phyloP scores from a whole-genome alignment of 768 basidiomycete genomes.

The Lentinula boryana region DNA sequence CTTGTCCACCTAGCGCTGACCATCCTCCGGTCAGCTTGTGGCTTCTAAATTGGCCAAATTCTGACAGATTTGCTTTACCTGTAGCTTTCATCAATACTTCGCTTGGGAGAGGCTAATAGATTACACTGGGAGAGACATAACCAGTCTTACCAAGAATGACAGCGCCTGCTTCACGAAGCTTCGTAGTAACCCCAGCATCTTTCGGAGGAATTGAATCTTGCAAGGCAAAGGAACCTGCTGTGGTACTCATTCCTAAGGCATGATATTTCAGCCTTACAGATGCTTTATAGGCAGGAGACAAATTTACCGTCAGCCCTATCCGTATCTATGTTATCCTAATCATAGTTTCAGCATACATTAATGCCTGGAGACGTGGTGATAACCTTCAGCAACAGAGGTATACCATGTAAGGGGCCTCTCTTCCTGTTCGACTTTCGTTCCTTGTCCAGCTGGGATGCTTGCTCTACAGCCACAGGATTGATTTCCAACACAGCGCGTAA shows the following conservation, averaged over 20 bases:
- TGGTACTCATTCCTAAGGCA: slow-evolving; percentile 31
- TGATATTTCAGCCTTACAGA: background rate
- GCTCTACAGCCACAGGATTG: slow-evolving; percentile 29
- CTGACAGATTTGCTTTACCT: slow-evolving; percentile 35
- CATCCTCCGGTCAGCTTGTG: background rate
- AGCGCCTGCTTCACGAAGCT: slow-evolving; percentile 24
- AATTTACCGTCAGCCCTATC: slow-evolving; percentile 19
- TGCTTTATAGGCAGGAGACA: background rate
- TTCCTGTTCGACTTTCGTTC: slow-evolving; percentile 23
- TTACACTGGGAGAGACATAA: background rate
- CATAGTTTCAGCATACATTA: background rate
- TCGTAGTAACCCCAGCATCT: slow-evolving; percentile 27
- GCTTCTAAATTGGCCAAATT: slow-evolving; percentile 33
- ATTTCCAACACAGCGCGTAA: slow-evolving; percentile 33
- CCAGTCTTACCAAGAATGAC: slow-evolving; percentile 23
- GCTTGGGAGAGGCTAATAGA: background rate
- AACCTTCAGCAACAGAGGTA: slow-evolving; percentile 18
- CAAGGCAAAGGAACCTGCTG: slow-evolving; percentile 32
- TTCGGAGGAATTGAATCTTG: slow-evolving; percentile 24
- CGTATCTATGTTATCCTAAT: slow-evolving; percentile 23
- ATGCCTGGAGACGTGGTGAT: background rate
- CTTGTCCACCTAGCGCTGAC: slow-evolving; percentile 33
- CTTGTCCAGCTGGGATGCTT: slow-evolving; percentile 26
- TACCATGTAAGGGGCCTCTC: slow-evolving; percentile 28
- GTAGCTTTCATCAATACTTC: background rate